Evolutionary conservation across 140 eudicot genomes (phyloP).

Genomic region (Anethum foeniculum): DNA sequence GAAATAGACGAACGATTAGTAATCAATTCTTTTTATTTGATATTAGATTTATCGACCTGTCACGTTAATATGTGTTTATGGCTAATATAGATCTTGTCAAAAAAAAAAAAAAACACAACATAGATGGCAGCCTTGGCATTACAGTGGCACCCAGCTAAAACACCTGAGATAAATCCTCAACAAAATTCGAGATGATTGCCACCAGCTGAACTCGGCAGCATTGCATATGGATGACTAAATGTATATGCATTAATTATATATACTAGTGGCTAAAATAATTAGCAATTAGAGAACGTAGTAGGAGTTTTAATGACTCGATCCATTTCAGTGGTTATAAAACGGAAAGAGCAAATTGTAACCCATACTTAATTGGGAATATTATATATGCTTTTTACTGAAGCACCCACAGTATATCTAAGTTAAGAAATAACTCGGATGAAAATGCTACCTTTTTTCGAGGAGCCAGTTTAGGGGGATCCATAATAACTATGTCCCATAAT

Average conservation of each 20-base stretch:
- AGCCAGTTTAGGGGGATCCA: slow-evolving; percentile 94
- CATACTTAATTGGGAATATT: background rate
- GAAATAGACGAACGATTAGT: background rate
- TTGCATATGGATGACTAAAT: background rate
- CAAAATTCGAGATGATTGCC: background rate
- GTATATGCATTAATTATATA: slow-evolving; percentile 1
- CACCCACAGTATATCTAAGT: background rate
- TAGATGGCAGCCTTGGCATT: background rate
- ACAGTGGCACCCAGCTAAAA: background rate
- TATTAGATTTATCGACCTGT: background rate
- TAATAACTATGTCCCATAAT: slow-evolving; percentile 69
- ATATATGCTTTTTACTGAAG: background rate
- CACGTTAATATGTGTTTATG: background rate
- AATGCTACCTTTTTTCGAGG: slow-evolving; percentile 77
- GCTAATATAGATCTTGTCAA: background rate
- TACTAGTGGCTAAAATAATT: background rate
- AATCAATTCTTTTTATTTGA: background rate
- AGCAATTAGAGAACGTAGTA: background rate
- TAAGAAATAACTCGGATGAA: background rate
- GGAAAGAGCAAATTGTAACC: background rate
- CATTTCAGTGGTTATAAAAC: background rate
- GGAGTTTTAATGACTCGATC: background rate
- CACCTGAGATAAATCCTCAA: background rate
- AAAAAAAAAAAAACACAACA: background rate
- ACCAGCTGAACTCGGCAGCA: background rate